Percentiles rank a stretch among this genome's conserved stretches.
Evolutionary conservation across 805 yeast species (phyloP).

Genomic region (Wickerhamomyces subpelliculosus): DNA sequence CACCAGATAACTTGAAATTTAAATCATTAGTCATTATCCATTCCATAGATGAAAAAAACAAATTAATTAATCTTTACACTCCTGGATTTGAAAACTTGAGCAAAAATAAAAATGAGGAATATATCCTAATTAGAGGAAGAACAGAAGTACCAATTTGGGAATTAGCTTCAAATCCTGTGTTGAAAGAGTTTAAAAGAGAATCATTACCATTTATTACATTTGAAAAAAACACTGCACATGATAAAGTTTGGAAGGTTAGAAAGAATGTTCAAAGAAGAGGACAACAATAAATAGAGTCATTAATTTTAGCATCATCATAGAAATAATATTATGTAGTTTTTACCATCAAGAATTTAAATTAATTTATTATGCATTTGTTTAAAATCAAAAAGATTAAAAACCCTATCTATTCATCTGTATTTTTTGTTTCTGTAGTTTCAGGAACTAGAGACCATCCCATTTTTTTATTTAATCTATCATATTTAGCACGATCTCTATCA

Average conservation of each 20-base stretch:
- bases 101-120: constrained; percentile 15
- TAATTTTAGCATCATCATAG: too few species aligned
- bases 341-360: not conserved
- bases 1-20: constrained; percentile 22
- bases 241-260: constrained; percentile 52
- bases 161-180: constrained; percentile 23
- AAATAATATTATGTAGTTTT: too few species aligned
- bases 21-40: constrained; percentile 60
- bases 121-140: constrained; percentile 50
- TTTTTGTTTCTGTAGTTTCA: constrained; percentile 15
- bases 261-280: constrained; percentile 46
- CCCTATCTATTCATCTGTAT: not conserved
- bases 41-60: constrained; percentile 40
- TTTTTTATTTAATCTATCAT: constrained; percentile 64
- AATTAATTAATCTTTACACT: constrained; percentile 47
- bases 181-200: constrained; percentile 9
- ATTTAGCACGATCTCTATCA: constrained; percentile 72
- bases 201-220: constrained; percentile 40
- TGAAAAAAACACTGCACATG: constrained; percentile 33
- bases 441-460: constrained; percentile 62
- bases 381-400: not conserved
- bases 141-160: constrained; percentile 62
- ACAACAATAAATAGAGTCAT: constrained; percentile 15
- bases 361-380: not conserved
- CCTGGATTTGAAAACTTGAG: constrained; percentile 28